These are phyloP conservation scores for Neocatenulostroma microsporum DNA, from an alignment of 2,329 filamentous ascomycete genomes.

Conservation along the genomic window DNA sequence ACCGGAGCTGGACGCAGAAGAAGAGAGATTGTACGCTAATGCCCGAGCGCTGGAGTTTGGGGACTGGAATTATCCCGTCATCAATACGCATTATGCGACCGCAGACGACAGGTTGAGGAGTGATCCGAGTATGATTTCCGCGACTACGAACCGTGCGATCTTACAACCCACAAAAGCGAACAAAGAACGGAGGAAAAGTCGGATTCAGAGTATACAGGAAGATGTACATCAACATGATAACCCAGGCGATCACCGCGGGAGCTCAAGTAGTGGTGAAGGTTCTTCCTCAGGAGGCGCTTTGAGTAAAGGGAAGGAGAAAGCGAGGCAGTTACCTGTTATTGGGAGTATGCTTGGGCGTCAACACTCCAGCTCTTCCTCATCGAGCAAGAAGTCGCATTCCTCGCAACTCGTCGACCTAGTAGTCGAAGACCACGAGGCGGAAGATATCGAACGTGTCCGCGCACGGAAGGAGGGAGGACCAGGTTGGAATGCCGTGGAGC, in stretches of 20 bases:
- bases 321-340: constrained; percentile 25
- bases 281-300: constrained; percentile 11
- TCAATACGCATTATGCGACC: constrained; percentile 70
- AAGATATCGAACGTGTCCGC: constrained; percentile 54
- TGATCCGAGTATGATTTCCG: constrained; percentile 47
- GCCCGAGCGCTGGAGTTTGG: constrained; percentile 69
- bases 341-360: constrained; percentile 35
- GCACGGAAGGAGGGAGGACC: constrained; percentile 55
- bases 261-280: constrained; percentile 29
- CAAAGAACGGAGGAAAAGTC: constrained; percentile 39
- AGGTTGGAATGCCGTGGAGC: constrained; percentile 50
- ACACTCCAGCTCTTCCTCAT: constrained; percentile 39
- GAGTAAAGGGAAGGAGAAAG: constrained; percentile 22
- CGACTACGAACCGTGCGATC: constrained; percentile 48
- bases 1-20: constrained; percentile 56
- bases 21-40: constrained; percentile 62
- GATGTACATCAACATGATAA: constrained; percentile 33
- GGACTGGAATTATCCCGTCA: constrained; percentile 97
- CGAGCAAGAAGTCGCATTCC: constrained; percentile 50
- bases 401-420: constrained; percentile 61
- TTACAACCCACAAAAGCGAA: constrained; percentile 47
- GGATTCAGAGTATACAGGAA: constrained; percentile 39
- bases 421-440: constrained; percentile 56
- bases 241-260: constrained; percentile 30
- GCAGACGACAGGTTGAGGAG: constrained; percentile 56